These are phyloP conservation scores for Fusarium sp. DNA, from an alignment of 2,329 filamentous ascomycete species.

Conservation along the genomic window DNA sequence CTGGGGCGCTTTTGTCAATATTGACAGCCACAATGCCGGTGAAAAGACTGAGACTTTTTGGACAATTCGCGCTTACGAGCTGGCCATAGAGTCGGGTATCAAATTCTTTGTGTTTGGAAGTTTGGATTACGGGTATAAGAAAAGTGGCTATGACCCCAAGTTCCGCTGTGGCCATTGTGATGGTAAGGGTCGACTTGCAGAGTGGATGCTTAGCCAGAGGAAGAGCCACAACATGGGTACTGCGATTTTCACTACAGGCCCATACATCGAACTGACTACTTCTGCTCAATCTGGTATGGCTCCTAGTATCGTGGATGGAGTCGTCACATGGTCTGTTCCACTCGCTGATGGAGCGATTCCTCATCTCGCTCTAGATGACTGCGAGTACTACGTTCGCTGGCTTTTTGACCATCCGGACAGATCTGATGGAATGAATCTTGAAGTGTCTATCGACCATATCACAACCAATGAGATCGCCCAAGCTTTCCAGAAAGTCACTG, in stretches of 20 bases:
- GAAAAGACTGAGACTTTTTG: slow-evolving; percentile 34
- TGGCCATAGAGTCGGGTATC: slow-evolving; percentile 38
- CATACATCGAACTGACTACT: slow-evolving; percentile 26
- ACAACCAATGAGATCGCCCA: slow-evolving; percentile 3
- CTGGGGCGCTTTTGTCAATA: slow-evolving; percentile 26
- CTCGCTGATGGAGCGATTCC: slow-evolving; percentile 7
- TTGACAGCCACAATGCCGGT: slow-evolving; percentile 23
- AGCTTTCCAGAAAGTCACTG: slow-evolving; percentile 27
- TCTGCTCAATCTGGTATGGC: not conserved
- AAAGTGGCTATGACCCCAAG: slow-evolving; percentile 60
- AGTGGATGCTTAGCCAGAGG: slow-evolving; percentile 59
- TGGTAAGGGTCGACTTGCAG: slow-evolving; percentile 59
- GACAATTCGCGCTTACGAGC: slow-evolving; percentile 12
- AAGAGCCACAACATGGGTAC: slow-evolving; percentile 2
- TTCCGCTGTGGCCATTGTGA: slow-evolving; percentile 65
- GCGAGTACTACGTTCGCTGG: slow-evolving; percentile 30
- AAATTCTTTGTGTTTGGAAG: slow-evolving; percentile 63
- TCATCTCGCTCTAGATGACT: slow-evolving; percentile 30
- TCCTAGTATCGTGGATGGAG: slow-evolving; percentile 4
- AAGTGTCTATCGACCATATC: slow-evolving; percentile 23
- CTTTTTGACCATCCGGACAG: slow-evolving; percentile 12
- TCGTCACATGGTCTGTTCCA: slow-evolving; percentile 29
- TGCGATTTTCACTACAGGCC: slow-evolving; percentile 17
- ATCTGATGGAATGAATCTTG: slow-evolving; percentile 16
- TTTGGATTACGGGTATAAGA: slow-evolving; percentile 63